Evolutionary conservation across 1,139 yeast species (phyloP).

Genomic region (Hansenula sp.): DNA sequence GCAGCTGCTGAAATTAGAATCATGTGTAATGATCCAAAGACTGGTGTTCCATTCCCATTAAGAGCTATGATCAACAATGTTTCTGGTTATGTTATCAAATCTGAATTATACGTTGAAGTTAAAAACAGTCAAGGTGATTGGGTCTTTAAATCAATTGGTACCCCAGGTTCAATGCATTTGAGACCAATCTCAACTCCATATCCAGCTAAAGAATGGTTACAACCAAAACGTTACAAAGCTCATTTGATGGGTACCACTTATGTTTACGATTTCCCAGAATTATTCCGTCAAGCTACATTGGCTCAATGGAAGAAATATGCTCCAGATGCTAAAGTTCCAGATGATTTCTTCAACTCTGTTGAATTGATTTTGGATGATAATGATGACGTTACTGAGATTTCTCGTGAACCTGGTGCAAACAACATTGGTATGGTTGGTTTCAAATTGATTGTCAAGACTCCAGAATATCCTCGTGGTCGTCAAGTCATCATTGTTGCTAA

Average conservation of each 20-base stretch:
- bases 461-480: constrained; percentile 96
- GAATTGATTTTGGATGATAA: constrained; percentile 83
- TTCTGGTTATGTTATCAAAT: constrained; percentile 94
- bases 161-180: constrained; percentile 95
- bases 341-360: constrained; percentile 69
- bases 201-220: constrained; percentile 96
- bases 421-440: constrained; percentile 97
- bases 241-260: constrained; percentile 98
- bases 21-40: constrained; percentile 83
- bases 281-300: constrained; percentile 88
- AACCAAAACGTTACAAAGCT: constrained; percentile 97
- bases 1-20: constrained; percentile 97
- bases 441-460: constrained; percentile 85
- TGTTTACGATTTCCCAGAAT: constrained; percentile 97
- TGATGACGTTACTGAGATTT: constrained; percentile 79
- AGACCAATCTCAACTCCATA: constrained; percentile 94
- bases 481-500: constrained; percentile 89
- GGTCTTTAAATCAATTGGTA: constrained; percentile 93
- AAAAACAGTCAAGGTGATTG: constrained; percentile 90
- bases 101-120: constrained; percentile 91
- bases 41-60: constrained; percentile 89
- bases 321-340: constrained; percentile 56
- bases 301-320: constrained; percentile 77
- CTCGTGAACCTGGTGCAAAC: constrained; percentile 95
- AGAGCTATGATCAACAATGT: constrained; percentile 96